These are phyloP conservation scores for Apophysomyces variabilis DNA, from an alignment of 371 early-diverging fungal species.

Conservation along the genomic window DNA sequence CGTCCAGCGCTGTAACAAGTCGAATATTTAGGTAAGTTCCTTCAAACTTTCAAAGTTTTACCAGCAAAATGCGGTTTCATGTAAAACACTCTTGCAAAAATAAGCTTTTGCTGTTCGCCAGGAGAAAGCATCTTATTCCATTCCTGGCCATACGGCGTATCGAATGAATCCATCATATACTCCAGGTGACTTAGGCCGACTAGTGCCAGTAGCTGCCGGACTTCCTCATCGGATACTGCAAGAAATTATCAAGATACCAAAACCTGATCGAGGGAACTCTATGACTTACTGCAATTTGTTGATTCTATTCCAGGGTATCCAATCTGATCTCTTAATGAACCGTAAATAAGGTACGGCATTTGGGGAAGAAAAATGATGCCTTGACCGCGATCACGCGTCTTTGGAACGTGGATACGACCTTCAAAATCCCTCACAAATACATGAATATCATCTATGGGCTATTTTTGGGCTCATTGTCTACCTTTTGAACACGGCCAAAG, in stretches of 20 bases:
- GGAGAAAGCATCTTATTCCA: constrained; percentile 78
- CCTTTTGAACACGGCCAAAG: constrained; percentile 71
- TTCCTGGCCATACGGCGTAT: constrained; percentile 54
- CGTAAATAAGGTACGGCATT: constrained; percentile 66
- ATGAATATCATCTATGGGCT: background rate
- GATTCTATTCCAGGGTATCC: constrained; percentile 50
- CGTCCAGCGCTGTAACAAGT: constrained; percentile 63
- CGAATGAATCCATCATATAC: constrained; percentile 51
- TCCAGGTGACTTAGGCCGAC: constrained; percentile 61
- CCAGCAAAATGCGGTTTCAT: constrained; percentile 72
- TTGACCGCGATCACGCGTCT: constrained; percentile 18
- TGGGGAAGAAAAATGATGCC: constrained; percentile 74
- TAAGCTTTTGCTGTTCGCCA: constrained; percentile 77
- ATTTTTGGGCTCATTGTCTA: background rate
- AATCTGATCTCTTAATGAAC: constrained; percentile 76
- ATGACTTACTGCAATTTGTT: constrained; percentile 30
- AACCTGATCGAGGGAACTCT: background rate
- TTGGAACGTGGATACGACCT: constrained; percentile 33
- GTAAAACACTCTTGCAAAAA: constrained; percentile 72
- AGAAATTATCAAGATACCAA: background rate
- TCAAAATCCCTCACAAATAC: background rate
- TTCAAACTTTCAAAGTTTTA: constrained; percentile 25
- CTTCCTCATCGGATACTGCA: constrained; percentile 57
- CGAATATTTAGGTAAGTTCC: background rate
- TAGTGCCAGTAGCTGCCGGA: constrained; percentile 42